Evolutionary conservation across 2,329 filamentous ascomycete species (phyloP), one percentile per base, ranked within the genome.

Genomic region (Periconia digitata): DNA sequence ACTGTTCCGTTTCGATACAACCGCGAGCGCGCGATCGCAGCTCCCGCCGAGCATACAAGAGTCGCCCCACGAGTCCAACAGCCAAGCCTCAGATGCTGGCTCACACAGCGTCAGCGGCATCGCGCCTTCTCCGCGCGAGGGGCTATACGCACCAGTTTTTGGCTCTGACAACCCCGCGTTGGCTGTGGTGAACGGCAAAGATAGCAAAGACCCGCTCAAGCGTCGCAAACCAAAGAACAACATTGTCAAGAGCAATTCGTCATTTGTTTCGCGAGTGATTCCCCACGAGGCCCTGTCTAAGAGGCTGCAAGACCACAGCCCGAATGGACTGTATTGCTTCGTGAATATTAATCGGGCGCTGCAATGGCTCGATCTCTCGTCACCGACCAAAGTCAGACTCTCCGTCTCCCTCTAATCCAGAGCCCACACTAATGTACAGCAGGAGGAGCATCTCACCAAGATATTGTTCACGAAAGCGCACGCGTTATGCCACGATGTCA

Each of bases 191-290:
- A 79, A 81, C 43, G 78, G 80, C 23, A 90, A 90, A 63, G 89
- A 92, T 63, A 80, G 83, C 35, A 85, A 83, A 55, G 78, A 80
- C 53, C 75, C 76, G 8, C 67, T 77, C 20, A 96, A 96, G 78
- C 82, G 85, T 68, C 84, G 86, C 65, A 99, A 99, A 71, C 94
- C 94, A 2, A 99, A 97, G 79, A 97, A 92, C 73, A 97, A 95
- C 71, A 94, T 99, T 71, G 86, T 92, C 44, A 99, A 99, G 78
- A 97, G 91, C 75, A 97, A 96, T 72, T 99, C 94, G 8, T 96
- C 92, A 0, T 99, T 96, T 67, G 94, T 99, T 23, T 96, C 92
- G n/a, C 80, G 94, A 46, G 92, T 96, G 24, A 96, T 97, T 55
- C 86, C 91, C 15, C 89, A 96, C 63, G 94, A 99, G 62, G 80